A percentile compares a stretch with the other conserved stretches of the same genome.
Conservation (phyloP, 2,329 filamentous ascomycete genomes). For the Bipolaris bicolor region DNA sequence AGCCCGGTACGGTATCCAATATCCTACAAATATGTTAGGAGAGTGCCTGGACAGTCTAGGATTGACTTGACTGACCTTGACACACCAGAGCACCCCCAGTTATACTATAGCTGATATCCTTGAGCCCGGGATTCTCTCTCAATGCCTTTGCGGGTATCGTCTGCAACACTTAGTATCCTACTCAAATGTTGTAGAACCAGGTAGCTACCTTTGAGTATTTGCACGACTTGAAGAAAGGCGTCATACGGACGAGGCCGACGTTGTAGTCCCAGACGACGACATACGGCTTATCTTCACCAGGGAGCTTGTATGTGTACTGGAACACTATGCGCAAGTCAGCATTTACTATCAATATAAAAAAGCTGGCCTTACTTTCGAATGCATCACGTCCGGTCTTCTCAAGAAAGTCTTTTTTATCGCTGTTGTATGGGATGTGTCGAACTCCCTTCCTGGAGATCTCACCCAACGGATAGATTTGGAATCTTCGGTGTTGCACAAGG, state of each 20-base stretch:
- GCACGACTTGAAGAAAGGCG: conserved; percentile 90
- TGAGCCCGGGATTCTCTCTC: conserved; percentile 73
- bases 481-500: conserved; percentile 64
- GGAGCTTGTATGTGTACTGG: conserved; percentile 79
- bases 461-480: conserved; percentile 70
- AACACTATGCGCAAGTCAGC: conserved; percentile 65
- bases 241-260: conserved; percentile 89
- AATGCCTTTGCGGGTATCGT: conserved; percentile 85
- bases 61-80: conserved; percentile 60
- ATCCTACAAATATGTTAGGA: conserved; percentile 64
- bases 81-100: conserved; percentile 89
- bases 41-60: background rate
- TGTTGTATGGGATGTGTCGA: conserved; percentile 87
- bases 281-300: conserved; percentile 68
- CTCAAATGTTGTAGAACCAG: background rate
- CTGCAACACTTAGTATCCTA: conserved; percentile 55
- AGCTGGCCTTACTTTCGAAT: conserved; percentile 74
- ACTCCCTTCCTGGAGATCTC: conserved; percentile 57
- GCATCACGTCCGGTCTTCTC: conserved; percentile 85
- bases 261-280: conserved; percentile 98
- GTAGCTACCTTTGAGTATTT: conserved; percentile 79
- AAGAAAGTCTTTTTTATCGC: conserved; percentile 87
- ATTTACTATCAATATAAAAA: background rate
- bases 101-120: conserved; percentile 91
- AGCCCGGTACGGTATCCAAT: conserved; percentile 93